Evolutionary conservation across 176 grass and related monocot species (phyloP), one percentile per base, ranked within the genome.

Genomic region (Bonia amplexicaulis): DNA sequence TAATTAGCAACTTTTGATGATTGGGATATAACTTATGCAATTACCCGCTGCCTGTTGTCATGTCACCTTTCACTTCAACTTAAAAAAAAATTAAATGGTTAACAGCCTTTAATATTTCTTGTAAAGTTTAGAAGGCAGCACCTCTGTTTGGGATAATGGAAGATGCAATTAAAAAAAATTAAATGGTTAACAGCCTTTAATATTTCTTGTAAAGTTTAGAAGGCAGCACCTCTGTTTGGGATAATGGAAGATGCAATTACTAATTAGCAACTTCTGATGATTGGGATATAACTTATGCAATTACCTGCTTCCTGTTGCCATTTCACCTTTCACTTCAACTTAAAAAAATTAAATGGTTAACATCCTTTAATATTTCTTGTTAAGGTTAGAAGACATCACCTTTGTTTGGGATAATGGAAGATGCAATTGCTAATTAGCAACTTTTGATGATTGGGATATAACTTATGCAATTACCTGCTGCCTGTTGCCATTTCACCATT

Each of bases 371-470:
- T 54, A 53, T 80, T 39, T 12, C 17, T 51, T 66, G 29, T 15
- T 10, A 52, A 66, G 17, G 19, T 19, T 47, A 33, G 27, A 66
- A 68, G 9, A 37, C 20, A 15, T 59, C 33, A 10, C 55, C 12
- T 62, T 82, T 71, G 64, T 61, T 78, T 88, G 31, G 14, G 48
- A 26, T n/a, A 78, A 46, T 12, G 4, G 31, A 76, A 54, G 69
- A n/a, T 25, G 14, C 40, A 29, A 41, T 62, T 79, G 25, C 12
- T 20, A 31, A 49, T 12, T 49, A 66, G 3, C 29, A 67, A 44
- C 55, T 29, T 65, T 14, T 49, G 10, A n/a, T 80, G n/a, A 71
- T 79, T 47, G 31, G 64, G 72, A 77, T 68, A 67, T 76, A 66
- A 64, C 61, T 47, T 33, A 16, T 69, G 62, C 19, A 66, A 55